Conservation (phyloP, 768 basidiomycete species). For the Pluteus cervinus region DNA sequence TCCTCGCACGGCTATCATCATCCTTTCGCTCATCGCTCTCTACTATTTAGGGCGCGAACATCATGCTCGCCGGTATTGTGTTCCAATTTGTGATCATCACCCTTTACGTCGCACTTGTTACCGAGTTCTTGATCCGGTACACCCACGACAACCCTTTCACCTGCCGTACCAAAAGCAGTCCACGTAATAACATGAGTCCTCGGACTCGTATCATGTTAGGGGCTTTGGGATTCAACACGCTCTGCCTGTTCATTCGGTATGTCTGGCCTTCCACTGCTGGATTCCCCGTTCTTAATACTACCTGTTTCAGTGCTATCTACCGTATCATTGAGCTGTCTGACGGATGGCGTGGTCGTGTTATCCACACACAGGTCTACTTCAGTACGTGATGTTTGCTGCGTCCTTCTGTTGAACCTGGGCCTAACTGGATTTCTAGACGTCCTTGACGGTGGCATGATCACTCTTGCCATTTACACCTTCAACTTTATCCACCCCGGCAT, state of each 20-base stretch:
- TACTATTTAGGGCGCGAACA: constrained; percentile 20
- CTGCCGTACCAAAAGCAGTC: too few species aligned
- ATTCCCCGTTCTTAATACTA: constrained; percentile 1
- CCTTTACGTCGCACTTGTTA: constrained; percentile 31
- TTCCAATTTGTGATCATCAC: constrained; percentile 41
- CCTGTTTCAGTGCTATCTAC: constrained; percentile 36
- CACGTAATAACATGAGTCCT: not conserved
- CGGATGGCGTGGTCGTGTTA: constrained; percentile 47
- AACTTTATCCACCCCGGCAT: constrained; percentile 42
- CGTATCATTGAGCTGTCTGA: constrained; percentile 44
- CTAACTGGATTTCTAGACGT: constrained; percentile 26
- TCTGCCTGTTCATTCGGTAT: constrained; percentile 46
- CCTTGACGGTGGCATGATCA: constrained; percentile 45
- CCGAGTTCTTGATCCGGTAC: constrained; percentile 39
- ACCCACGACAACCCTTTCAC: too few species aligned
- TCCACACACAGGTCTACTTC: constrained; percentile 37
- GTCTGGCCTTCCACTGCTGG: too few species aligned
- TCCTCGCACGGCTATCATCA: too few species aligned
- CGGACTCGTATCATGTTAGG: constrained; percentile 22
- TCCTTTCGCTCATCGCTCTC: too few species aligned
- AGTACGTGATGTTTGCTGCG: constrained; percentile 13
- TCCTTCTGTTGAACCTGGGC: not conserved
- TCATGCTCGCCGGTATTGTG: constrained; percentile 43
- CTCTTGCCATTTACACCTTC: constrained; percentile 41
- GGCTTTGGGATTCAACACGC: constrained; percentile 29